phyloP scores from a whole-genome alignment of 129 eudicot species.

The Lonicera japonica region DNA sequence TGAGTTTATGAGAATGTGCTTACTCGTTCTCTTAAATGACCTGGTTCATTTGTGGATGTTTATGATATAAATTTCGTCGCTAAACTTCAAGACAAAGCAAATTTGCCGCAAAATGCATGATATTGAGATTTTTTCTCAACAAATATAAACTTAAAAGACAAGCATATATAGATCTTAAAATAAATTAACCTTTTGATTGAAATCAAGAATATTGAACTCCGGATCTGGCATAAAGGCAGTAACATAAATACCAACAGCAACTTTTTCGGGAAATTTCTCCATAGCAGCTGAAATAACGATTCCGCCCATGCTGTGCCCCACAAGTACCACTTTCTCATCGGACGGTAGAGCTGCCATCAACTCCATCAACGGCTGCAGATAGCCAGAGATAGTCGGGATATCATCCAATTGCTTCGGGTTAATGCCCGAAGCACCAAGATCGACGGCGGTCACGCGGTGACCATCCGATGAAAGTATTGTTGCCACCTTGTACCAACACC shows the following conservation, averaged over 20 bases:
- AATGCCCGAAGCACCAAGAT: slow-evolving; percentile 51
- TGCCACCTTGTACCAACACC: slow-evolving; percentile 68
- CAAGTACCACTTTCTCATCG: slow-evolving; percentile 42
- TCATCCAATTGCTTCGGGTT: slow-evolving; percentile 31
- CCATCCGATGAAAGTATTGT: slow-evolving; percentile 31
- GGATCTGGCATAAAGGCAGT: background rate
- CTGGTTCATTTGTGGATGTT: no score
- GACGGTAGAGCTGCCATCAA: slow-evolving; percentile 29
- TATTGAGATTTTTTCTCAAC: no score
- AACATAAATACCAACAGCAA: background rate
- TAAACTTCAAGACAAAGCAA: no score
- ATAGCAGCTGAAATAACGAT: slow-evolving; percentile 45
- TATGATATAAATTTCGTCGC: no score
- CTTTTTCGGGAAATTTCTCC: slow-evolving; percentile 19
- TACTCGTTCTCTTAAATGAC: no score
- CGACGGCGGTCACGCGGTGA: slow-evolving; percentile 43
- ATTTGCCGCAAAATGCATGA: no score
- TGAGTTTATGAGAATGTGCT: no score
- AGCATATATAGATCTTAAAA: no score
- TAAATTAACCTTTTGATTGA: background rate
- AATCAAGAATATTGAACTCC: background rate
- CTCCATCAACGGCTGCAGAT: slow-evolving; percentile 36
- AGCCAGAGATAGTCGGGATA: slow-evolving; percentile 32
- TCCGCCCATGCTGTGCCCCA: slow-evolving; percentile 66
- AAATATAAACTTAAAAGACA: background rate